These are phyloP conservation scores for Hemileccinum rubropunctum DNA, from an alignment of 768 basidiomycete species.

Conservation along the genomic window DNA sequence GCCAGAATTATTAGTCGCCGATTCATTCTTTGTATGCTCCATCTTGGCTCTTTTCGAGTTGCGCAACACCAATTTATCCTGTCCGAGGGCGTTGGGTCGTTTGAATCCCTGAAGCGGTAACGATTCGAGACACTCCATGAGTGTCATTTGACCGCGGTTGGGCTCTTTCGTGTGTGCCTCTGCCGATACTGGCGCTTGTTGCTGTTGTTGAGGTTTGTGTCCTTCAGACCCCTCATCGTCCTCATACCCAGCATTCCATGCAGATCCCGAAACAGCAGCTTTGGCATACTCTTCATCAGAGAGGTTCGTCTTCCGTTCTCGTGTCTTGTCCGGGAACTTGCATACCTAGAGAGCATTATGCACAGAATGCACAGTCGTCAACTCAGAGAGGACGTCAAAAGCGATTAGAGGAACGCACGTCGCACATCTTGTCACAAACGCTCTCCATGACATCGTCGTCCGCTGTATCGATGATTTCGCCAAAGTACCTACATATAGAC, in stretches of 20 bases:
- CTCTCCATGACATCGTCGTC: conserved; percentile 42
- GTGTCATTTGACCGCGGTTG: conserved; percentile 19
- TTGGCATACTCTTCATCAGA: conserved; percentile 38
- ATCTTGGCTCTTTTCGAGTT: conserved; percentile 22
- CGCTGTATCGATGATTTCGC: conserved; percentile 56
- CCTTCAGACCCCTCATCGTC: conserved; percentile 22
- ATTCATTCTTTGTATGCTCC: conserved; percentile 1
- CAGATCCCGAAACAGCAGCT: conserved; percentile 14
- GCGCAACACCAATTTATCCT: conserved; percentile 10
- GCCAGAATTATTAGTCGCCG: background rate
- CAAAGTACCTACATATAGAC: conserved; percentile 81
- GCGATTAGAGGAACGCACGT: conserved; percentile 44
- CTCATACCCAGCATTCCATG: conserved; percentile 27
- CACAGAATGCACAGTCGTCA: background rate
- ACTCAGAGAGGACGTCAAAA: background rate
- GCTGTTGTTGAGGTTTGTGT: conserved; percentile 2
- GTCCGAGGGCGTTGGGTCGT: conserved; percentile 16
- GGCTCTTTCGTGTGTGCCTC: background rate
- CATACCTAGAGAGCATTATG: conserved; percentile 51
- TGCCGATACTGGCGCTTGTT: background rate
- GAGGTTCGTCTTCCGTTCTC: conserved; percentile 46
- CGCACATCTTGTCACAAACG: conserved; percentile 79
- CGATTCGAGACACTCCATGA: conserved; percentile 19
- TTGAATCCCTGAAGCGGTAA: conserved; percentile 21
- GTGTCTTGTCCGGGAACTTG: conserved; percentile 71